Base-by-base conservation (phyloP, 2,329 filamentous ascomycete genomes). In the Fusarium drepaniforme region DNA sequence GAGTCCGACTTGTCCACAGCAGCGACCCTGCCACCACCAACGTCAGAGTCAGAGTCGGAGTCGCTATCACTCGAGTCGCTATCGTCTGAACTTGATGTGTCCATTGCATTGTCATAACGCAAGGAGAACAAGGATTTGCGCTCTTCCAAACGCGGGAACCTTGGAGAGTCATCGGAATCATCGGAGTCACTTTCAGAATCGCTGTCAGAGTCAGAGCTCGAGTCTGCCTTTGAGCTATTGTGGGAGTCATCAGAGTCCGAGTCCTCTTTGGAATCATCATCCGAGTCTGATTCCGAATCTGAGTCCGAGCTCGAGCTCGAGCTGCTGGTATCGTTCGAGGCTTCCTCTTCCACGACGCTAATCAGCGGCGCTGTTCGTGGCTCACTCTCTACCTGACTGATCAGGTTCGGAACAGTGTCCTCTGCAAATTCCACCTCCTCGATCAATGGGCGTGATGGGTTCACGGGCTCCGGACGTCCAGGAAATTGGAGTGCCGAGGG, bases 251-350 rank as follows among this genome's bases (percentile, higher is more conserved):
- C 64, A 2, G 71, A 65, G n/a, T 40, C 67, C 21, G 83, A 84
- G 35, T 86, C 86, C 6, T 84, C 84, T 0, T 83, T 82, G 16
- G 81, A 83, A 28, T 78, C 80, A 61, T 80, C 80, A 12, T 81
- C 80, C 3, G 83, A 80, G 5, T 81, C 79, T 5, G 73, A 73
- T 12, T 74, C 70, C 1, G 68, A 74, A 25, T 58, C 53, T 37
- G 53, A 59, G 33, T 67, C 64, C 3, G 79, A 82, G 38, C 81
- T 81, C 12, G 81, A 81, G 7, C 80, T 76, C 1, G 81, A 80
- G 16, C 76, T 78, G 18, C 68, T 75, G 30, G 53, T 65, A 53
- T 71, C 75, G 57, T 65, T 76, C 18, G 71, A 75, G 13, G 62
- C 72, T 25, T 68, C 57, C 2, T 70, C 70, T 5, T 66, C 28